Base-by-base conservation (phyloP, 768 basidiomycete species). In the Mycena pura region DNA sequence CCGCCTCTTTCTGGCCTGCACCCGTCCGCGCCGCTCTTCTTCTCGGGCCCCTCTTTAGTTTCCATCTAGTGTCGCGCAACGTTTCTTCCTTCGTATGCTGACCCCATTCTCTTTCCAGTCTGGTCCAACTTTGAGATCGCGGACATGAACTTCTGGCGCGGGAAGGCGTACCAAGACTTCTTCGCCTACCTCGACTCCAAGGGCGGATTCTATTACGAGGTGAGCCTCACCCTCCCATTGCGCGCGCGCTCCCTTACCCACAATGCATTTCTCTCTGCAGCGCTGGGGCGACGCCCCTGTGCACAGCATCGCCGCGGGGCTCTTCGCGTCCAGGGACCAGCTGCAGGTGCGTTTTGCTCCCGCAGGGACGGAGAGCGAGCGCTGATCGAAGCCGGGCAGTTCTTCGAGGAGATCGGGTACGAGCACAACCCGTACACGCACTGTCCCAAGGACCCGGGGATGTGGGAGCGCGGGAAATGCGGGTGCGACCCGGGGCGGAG, bases 121-220 rank as follows among this genome's bases (percentile, higher is more conserved):
- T 85, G 84, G 84, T 82, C 81, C 52, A 85, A 85, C 68, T 93
- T 93, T 65, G 91, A 91, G 68, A 89, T 91, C 60, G 88, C 82
- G 17, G 81, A 84, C 63, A 79, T 90, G 72, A 77, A 83, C 31
- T 87, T 90, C 69, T 89, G 86, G 86, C 76, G 87, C 5, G 75
- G 80, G 3, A 79, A 84, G n/a, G 84, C 88, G 2, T 91, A 91
- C 70, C 79, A 74, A 46, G 77, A 80, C n/a, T 90, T 84, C 75
- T 90, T 90, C 66, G 82, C 86, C 6, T 82, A 84, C 62, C 77
- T 91, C 17, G 88, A 90, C 56, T 68, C 74, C 19, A 72, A 78
- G 31, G 88, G 88, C 21, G 88, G 88, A 10, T 87, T 90, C 69
- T 89, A 88, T 69, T 88, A 87, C 65, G 87, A 89, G 74, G 84